Evolutionary conservation across 2,329 filamentous ascomycete genomes (phyloP), one percentile per base, ranked within the genome.

Genomic region (Eurotiales sp.): DNA sequence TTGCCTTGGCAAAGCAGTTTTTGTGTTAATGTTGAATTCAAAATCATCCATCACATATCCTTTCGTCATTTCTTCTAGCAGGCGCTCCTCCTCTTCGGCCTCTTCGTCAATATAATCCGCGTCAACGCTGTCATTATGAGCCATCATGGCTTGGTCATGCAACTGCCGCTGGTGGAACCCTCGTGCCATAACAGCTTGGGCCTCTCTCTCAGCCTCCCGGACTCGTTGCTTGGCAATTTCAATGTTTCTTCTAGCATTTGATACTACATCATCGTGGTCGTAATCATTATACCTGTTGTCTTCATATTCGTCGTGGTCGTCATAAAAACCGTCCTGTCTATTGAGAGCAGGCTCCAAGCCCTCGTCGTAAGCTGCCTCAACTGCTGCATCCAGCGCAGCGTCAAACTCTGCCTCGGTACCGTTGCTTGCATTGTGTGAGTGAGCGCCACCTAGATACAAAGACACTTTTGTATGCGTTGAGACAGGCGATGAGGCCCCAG

Each of bases 311-410:
- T 54, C 46, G 21, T 46, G 36, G 23, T 50, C 42, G 39, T 59
- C 60, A 48, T 58, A 50, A 52, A 61, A 58, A 29, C 59, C 53
- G 36, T 56, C 72, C 32, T 54, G 64, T 59, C 48, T 62, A 56
- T 63, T 73, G 55, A 58, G 63, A 56, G 61, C 83, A 3, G 87
- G 87, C 64, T 96, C 90, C 56, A 90, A 88, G 0, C 88, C 88
- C 56, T 96, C 90, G 65, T 96, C 87, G 67, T 97, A 99, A 4
- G 92, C 93, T 46, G 92, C 92, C 69, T 97, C 93, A 8, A 97
- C 91, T 12, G 93, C 93, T 21, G 91, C 92, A 71, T 97, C 92
- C 39, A 97, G 77, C 3, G 93, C 93, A 8, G 90, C 90, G 69
- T 96, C 91, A 58, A 97, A 96, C 64, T 96, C 91, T 6, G 88